These are phyloP conservation scores for Chlorella sp. DNA, from an alignment of 139 green algal genomes.

Conservation along the genomic window DNA sequence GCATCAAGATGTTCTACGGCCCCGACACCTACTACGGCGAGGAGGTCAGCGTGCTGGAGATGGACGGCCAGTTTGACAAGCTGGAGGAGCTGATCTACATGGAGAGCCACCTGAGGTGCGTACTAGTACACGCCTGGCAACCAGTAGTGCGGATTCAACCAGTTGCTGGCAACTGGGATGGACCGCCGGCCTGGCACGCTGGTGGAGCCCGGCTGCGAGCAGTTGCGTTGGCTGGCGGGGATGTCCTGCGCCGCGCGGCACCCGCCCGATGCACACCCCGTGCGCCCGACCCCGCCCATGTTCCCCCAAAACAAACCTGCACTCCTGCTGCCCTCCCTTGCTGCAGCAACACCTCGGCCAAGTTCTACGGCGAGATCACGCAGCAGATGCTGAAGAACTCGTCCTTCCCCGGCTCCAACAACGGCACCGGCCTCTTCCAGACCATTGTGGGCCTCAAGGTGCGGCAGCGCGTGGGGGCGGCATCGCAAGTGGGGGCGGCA, in stretches of 20 bases:
- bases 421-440: slow-evolving; percentile 99
- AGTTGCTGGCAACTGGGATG: too few relatives aligned
- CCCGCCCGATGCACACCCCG: too few relatives aligned
- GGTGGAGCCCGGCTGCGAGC: too few relatives aligned
- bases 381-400: slow-evolving; percentile 99
- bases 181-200: too few relatives aligned
- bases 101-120: slow-evolving; percentile 89
- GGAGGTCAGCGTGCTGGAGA: slow-evolving; percentile 95
- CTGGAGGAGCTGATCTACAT: slow-evolving; percentile 99
- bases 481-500: not conserved
- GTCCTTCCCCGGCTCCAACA: slow-evolving; percentile 97
- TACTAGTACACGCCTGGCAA: not conserved
- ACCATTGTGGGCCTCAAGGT: slow-evolving; percentile 98
- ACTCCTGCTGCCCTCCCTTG: slow-evolving; percentile 4
- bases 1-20: slow-evolving; percentile 94
- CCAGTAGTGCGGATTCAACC: too few relatives aligned
- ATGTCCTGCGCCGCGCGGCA: too few relatives aligned
- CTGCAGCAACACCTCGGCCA: slow-evolving; percentile 90
- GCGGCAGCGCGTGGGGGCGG: not conserved
- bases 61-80: slow-evolving; percentile 80
- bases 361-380: slow-evolving; percentile 98
- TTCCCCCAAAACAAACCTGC: too few relatives aligned
- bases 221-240: too few relatives aligned
- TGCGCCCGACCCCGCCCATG: too few relatives aligned
- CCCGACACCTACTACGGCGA: slow-evolving; percentile 95